phyloP scores from a whole-genome alignment of 768 basidiomycete species.

The Favolaschia claudopus region DNA sequence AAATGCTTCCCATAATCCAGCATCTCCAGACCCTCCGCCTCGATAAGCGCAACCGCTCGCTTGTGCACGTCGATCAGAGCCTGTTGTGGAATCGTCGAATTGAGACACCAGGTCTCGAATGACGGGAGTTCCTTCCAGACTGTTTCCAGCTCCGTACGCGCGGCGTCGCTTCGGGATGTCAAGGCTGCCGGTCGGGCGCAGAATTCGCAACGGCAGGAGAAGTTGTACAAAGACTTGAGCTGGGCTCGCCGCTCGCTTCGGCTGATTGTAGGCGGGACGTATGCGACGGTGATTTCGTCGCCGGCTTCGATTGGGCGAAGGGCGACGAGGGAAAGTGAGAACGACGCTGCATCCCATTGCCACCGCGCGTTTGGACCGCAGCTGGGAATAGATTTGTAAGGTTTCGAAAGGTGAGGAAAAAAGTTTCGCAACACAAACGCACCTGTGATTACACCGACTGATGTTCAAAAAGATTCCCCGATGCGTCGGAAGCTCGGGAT shows the following conservation, averaged over 20 bases:
- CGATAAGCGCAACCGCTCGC: conserved; percentile 38
- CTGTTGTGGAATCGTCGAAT: conserved; percentile 34
- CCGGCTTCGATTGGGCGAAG: conserved; percentile 42
- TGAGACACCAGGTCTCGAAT: conserved; percentile 45
- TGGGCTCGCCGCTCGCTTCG: conserved; percentile 23
- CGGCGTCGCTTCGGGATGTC: conserved; percentile 34
- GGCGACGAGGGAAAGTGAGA: conserved; percentile 42
- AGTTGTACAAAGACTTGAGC: conserved; percentile 37
- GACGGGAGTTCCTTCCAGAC: conserved; percentile 38
- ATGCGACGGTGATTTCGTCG: conserved; percentile 49
- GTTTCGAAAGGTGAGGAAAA: background rate
- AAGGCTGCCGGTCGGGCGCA: conserved; percentile 30
- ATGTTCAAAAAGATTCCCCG: conserved; percentile 45
- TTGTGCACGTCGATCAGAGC: conserved; percentile 41
- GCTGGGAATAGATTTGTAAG: conserved; percentile 25
- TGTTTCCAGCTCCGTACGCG: conserved; percentile 34
- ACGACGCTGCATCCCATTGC: conserved; percentile 43
- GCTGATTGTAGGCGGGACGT: conserved; percentile 33
- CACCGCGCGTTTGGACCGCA: conserved; percentile 49
- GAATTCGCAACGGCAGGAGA: conserved; percentile 41
- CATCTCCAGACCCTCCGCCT: conserved; percentile 42
- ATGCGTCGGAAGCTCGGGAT: conserved; percentile 38
- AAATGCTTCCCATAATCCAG: conserved; percentile 36
- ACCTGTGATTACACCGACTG: conserved; percentile 53
- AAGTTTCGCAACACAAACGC: background rate